Evolutionary conservation across 371 early-diverging fungal genomes (phyloP), one percentile per base, ranked within the genome.

Genomic region (Rhizopus stolonifer): DNA sequence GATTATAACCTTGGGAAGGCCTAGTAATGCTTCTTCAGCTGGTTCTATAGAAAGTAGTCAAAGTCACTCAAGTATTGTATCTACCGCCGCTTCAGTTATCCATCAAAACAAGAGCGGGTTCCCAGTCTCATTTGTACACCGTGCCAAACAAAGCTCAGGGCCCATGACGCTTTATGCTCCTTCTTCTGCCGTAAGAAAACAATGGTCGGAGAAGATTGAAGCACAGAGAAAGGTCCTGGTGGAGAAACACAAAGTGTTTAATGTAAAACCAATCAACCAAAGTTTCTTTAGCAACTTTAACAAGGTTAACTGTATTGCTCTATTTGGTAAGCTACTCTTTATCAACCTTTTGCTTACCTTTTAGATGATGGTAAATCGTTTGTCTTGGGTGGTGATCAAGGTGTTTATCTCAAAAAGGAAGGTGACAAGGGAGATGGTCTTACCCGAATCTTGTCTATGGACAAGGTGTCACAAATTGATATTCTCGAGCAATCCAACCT

Each of bases 401-500:
- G 77, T 21, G 72, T 77, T 25, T 77, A 73, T 36, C 51, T 73
- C 11, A 70, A 69, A 45, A 58, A 54, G n/a, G 64, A 56, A 38
- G 54, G 50, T 7, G 31, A 29, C 34, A 54, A 49, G 49, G 64
- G 52, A 18, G 63, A 66, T n/a, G 61, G 71, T 22, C 63, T 79
- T 24, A 56, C 77, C 38, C 78, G 81, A 36, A 79, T 88, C 24
- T 57, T 95, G 42, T 79, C 84, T 14, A 70, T 91, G 50, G 94
- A 93, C 40, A 85, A 85, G 56, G 87, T 95, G 13, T 76, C 81
- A n/a, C 94, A 95, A 65, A 81, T 96, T 38, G 93, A 93, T 56
- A 83, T 93, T 3, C 60, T 94, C 29, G 87, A 88, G 56, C 79
- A 83, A 18, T 80, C 81, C 52, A 85, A 84, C 17, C 72, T 89